Conservation (phyloP, 768 basidiomycete species). For the Auriscalpium vulgare region DNA sequence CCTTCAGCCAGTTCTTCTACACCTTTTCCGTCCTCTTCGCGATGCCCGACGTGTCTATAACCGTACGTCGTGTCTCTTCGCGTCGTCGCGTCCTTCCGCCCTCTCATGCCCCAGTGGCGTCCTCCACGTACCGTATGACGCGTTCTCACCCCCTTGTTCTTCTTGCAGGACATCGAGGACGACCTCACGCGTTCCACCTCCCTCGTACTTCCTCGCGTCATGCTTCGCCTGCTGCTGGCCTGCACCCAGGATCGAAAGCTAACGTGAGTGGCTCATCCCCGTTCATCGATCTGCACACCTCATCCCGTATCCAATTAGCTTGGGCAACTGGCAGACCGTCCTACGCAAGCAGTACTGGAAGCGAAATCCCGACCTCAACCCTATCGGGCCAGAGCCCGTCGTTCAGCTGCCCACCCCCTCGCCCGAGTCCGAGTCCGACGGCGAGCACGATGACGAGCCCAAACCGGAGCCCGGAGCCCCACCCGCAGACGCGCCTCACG, state of each 20-base stretch:
- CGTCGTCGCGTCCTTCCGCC: slow-evolving; percentile 3
- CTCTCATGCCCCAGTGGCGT: not conserved
- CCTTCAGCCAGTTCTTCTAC: slow-evolving; percentile 83
- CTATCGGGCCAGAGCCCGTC: slow-evolving; percentile 56
- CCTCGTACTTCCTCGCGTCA: slow-evolving; percentile 59
- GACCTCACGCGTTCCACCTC: slow-evolving; percentile 59
- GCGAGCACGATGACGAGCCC: slow-evolving; percentile 15
- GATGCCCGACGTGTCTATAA: slow-evolving; percentile 60
- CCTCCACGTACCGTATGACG: slow-evolving; percentile 3
- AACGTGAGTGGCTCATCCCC: slow-evolving; percentile 38
- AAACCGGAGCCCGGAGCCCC: slow-evolving; percentile 2
- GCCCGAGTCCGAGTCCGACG: slow-evolving; percentile 15
- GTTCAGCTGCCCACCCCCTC: slow-evolving; percentile 13
- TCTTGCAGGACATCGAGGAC: slow-evolving; percentile 63
- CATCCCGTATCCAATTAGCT: slow-evolving; percentile 28
- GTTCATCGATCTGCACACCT: slow-evolving; percentile 11
- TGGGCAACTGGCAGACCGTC: slow-evolving; percentile 71
- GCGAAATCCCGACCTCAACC: slow-evolving; percentile 62
- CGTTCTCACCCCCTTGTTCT: slow-evolving; percentile 8
- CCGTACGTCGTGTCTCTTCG: slow-evolving; percentile 34
- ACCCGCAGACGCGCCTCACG: not conserved
- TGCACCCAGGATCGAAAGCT: slow-evolving; percentile 79
- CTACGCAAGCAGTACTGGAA: slow-evolving; percentile 72
- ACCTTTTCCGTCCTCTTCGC: slow-evolving; percentile 72
- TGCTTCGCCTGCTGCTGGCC: slow-evolving; percentile 64